Evolutionary conservation across 2,329 filamentous ascomycete species (phyloP), one percentile per base, ranked within the genome.

Genomic region (Cladosporium velox): DNA sequence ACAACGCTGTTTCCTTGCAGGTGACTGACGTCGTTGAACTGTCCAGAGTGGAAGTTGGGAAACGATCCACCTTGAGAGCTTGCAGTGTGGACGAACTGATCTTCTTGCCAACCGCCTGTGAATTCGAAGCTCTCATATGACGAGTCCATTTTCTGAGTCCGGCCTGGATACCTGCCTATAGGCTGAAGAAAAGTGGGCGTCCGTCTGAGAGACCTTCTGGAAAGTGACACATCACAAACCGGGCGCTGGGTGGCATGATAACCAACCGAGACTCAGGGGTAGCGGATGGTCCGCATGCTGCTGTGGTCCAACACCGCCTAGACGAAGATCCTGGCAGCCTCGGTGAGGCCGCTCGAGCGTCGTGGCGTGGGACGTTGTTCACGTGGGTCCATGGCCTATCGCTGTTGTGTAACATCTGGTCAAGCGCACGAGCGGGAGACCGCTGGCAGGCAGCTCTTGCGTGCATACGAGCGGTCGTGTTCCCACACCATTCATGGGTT

Each of bases 141-240:
- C 55, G 60, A 55, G 61, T 67, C 60, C 65, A 67, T 67, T 24
- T 24, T 15, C 51, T 26, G 35, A 38, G 18, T 30, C 28, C 14
- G 6, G 18, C 28, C 24, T 21, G 28, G 24, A 14, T 18, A 57
- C 38, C 8, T 57, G 61, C 24, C 28, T n/a, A 32, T 59, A 54
- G 35, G 61, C 51, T 14, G 51, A 57, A 30, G 35, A 26, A 55
- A 30, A 34, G 34, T 21, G 35, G 57, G 38, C 35, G 34, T 15
- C 57, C 38, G 38, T 32, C 51, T 41, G 61, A 35, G 26, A 47
- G 38, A 34, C 38, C 32, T 55, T 44, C 24, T 28, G 32, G 30
- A 64, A 64, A 64, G 61, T 64, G 61, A 64, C 61, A 64, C 61
- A 64, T 64, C 61, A n/a, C 61, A 57, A 57, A 64, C 34, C 26